Base-by-base conservation (phyloP, 805 yeast species). In the Starmerella sirachaensis region DNA sequence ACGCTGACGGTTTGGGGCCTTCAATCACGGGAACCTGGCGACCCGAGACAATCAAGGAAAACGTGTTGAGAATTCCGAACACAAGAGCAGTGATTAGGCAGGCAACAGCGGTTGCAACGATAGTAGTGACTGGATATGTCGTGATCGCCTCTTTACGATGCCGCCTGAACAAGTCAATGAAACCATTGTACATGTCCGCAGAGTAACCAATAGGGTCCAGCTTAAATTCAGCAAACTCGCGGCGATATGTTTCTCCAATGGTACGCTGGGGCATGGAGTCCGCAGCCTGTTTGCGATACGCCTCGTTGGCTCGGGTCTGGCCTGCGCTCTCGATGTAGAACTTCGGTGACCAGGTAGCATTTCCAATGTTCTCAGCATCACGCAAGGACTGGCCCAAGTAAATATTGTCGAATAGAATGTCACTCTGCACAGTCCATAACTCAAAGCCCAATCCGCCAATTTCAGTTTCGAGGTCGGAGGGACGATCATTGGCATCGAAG, bases 361-460 rank as follows among this genome's bases (percentile, higher is more conserved):
- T 85, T 22, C 95, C 96, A 47, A 85, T 65, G 8, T 54, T 40
- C 62, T 86, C 94, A 10, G 95, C 95, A 53, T 85, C 94, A 26
- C 62, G 64, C n/a, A 85, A 63, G 1, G 81, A 74, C 54, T 82
- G 86, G 21, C 95, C 95, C 43, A 85, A 57, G 56, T 85, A 86
- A 43, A 85, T 72, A 61, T 85, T 82, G 57, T 83, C 83, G 55
- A 85, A 82, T 56, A 81, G 49, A 35, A 84, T 71, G 34, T 80
- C 72, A 29, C 67, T 66, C 46, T 81, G 77, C 76, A 85, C 78
- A 32, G 88, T 72, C 94, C 94, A 85, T 46, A 85, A 63, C 58
- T 85, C 96, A 53, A 86, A 81, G 7, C 93, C 94, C 31, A 84
- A 50, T 9, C 80, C 93, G 18, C 85, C 86, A 46, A 83, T 72